Percentiles rank a stretch among this genome's conserved stretches.
These are phyloP conservation scores for Daucus carota DNA, from an alignment of 129 eudicot species.

Conservation along the genomic window DNA sequence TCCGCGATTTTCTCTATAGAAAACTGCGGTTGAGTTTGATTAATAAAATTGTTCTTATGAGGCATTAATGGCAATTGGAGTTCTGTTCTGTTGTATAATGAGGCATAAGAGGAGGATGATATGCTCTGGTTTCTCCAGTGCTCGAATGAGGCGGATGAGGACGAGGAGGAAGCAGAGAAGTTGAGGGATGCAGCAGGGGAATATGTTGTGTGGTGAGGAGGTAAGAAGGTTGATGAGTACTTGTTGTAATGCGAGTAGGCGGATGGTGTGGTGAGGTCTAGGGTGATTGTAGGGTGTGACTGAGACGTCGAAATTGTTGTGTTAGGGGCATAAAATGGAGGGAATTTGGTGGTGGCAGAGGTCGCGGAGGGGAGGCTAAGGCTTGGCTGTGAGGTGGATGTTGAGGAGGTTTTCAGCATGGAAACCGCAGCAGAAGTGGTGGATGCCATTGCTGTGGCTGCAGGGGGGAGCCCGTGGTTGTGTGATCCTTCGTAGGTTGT, in stretches of 20 bases:
- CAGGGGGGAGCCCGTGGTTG: conserved; percentile 67
- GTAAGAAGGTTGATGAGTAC: conserved; percentile 21
- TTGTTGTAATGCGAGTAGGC: conserved; percentile 23
- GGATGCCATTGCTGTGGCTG: conserved; percentile 86
- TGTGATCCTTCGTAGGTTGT: conserved; percentile 79
- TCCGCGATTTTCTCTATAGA: conserved; percentile 41
- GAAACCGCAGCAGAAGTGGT: conserved; percentile 76
- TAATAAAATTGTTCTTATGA: conserved; percentile 11
- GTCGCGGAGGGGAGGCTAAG: conserved; percentile 26
- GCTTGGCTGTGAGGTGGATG: conserved; percentile 34
- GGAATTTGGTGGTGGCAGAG: conserved; percentile 18
- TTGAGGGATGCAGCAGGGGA: conserved; percentile 38
- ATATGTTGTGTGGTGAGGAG: conserved; percentile 16
- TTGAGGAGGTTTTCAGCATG: conserved; percentile 54
- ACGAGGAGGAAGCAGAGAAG: conserved; percentile 35
- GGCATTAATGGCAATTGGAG: conserved; percentile 14
- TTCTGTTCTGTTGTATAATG: neutral
- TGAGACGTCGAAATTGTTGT: conserved; percentile 47
- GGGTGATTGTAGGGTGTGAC: conserved; percentile 74
- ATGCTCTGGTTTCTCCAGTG: conserved; percentile 13
- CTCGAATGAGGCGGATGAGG: conserved; percentile 32
- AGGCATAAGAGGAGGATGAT: neutral
- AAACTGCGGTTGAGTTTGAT: conserved; percentile 14
- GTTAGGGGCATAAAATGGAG: conserved; percentile 44
- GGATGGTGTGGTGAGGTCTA: conserved; percentile 54